A percentile compares a stretch with the other conserved stretches of the same genome.
phyloP scores from a whole-genome alignment of 345 rosid species.

The Citrus sp. region DNA sequence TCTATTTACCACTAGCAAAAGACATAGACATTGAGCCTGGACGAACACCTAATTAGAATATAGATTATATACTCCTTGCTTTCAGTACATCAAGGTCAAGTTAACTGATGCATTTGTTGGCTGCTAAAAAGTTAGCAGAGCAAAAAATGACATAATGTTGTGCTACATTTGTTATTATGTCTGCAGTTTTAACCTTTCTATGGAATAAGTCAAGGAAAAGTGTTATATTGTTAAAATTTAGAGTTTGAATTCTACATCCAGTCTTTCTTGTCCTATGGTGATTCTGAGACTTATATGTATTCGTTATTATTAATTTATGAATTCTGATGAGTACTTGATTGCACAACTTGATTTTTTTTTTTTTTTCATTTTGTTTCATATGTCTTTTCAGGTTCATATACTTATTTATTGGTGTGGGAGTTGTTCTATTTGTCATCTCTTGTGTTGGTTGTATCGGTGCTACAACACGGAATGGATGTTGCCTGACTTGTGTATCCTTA shows the following conservation, averaged over 20 bases:
- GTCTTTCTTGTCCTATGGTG: neutral
- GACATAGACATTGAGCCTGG: neutral
- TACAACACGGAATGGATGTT: conserved; percentile 79
- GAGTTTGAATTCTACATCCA: neutral
- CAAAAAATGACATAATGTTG: too few relatives aligned
- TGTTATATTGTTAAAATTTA: neutral
- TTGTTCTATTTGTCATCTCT: conserved; percentile 75
- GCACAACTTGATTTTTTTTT: conserved; percentile 3
- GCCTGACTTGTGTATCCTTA: conserved; percentile 94
- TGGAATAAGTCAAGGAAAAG: neutral
- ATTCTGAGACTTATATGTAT: neutral
- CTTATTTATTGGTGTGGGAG: conserved; percentile 84
- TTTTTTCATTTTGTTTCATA: neutral
- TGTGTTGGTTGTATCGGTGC: conserved; percentile 89
- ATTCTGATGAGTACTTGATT: neutral
- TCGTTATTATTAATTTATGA: neutral
- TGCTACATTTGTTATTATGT: neutral
- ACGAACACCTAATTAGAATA: neutral
- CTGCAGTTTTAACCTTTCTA: neutral
- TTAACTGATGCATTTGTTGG: neutral
- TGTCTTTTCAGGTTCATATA: conserved; percentile 77
- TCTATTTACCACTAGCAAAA: neutral
- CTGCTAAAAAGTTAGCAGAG: neutral
- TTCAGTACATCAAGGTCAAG: neutral
- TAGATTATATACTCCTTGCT: neutral